phyloP scores from a whole-genome alignment of 2,329 filamentous ascomycete species.

The Monosporascus sp. region DNA sequence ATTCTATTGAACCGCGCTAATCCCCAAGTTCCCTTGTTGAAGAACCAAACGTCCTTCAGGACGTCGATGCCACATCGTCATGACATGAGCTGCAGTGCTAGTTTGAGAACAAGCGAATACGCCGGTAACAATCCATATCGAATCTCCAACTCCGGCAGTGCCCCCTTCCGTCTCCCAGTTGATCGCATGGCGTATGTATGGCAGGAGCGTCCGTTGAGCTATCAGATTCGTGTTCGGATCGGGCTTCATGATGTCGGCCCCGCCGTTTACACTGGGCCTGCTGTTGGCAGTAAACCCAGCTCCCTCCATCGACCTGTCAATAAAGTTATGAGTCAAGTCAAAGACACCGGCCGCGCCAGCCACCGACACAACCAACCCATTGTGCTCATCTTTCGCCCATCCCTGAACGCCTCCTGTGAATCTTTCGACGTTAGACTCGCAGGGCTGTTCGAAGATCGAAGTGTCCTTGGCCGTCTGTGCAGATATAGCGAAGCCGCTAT shows the following conservation, averaged over 20 bases:
- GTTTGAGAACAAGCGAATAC: too few species aligned
- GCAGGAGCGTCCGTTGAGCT: neutral
- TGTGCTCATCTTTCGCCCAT: neutral
- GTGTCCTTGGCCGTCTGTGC: neutral
- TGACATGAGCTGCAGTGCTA: too few species aligned
- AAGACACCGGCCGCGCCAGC: constrained; percentile 1
- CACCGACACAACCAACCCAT: neutral
- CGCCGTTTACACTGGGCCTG: neutral
- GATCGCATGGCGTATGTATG: neutral
- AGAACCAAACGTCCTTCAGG: too few species aligned
- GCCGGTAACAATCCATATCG: too few species aligned
- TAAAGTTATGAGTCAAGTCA: neutral
- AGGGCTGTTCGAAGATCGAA: neutral
- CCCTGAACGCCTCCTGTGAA: neutral
- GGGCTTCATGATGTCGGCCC: neutral
- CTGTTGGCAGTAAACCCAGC: neutral
- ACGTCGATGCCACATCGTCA: too few species aligned
- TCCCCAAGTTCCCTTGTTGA: too few species aligned
- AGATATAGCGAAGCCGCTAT: constrained; percentile 3
- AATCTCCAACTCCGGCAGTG: too few species aligned
- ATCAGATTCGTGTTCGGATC: constrained; percentile 2
- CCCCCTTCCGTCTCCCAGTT: neutral
- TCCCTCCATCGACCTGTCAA: neutral
- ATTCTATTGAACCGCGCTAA: too few species aligned
- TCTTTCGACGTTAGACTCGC: neutral